Evolutionary conservation across 352 stramenopile genomes (phyloP).

Genomic region (Elongisporangium prolatum): DNA sequence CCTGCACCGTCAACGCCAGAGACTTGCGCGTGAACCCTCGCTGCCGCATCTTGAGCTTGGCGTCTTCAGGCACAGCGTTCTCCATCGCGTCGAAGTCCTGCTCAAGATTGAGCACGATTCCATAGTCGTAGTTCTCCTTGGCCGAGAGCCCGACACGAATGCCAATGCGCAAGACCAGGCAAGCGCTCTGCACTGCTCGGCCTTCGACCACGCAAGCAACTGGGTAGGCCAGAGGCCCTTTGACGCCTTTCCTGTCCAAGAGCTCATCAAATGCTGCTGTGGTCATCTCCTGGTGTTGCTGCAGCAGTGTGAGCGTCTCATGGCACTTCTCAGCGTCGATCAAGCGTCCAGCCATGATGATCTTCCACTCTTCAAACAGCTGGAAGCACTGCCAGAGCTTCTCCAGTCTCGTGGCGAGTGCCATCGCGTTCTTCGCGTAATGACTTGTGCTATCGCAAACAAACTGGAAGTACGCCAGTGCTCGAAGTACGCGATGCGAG

Average conservation of each 20-base stretch:
- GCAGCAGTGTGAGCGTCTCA: slow-evolving; percentile 41
- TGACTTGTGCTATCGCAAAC: slow-evolving; percentile 50
- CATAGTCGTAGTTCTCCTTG: slow-evolving; percentile 61
- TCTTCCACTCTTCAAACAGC: slow-evolving; percentile 67
- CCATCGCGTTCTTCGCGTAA: slow-evolving; percentile 15
- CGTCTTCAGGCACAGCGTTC: slow-evolving; percentile 1
- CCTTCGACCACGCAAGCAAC: slow-evolving; percentile 41
- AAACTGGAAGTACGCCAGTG: slow-evolving; percentile 57
- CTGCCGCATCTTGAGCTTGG: slow-evolving; percentile 20
- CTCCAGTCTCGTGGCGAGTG: slow-evolving; percentile 38
- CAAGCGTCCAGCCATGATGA: slow-evolving; percentile 61
- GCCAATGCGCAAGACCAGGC: slow-evolving; percentile 46
- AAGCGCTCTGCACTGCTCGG: slow-evolving; percentile 2
- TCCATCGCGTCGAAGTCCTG: slow-evolving; percentile 31
- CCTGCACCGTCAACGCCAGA: slow-evolving; percentile 14
- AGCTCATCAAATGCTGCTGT: slow-evolving; percentile 43
- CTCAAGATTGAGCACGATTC: slow-evolving; percentile 51
- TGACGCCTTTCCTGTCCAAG: slow-evolving; percentile 20
- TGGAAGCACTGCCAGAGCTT: slow-evolving; percentile 78
- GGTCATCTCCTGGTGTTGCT: slow-evolving; percentile 45
- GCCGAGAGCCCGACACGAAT: slow-evolving; percentile 33
- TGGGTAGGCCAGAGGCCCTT: slow-evolving; percentile 41
- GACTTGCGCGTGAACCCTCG: slow-evolving; percentile 37
- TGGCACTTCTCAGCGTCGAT: slow-evolving; percentile 54
- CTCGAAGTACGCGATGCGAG: slow-evolving; percentile 54